Base-by-base conservation (phyloP, 2,329 filamentous ascomycete species). In the Diaporthe ampelina region DNA sequence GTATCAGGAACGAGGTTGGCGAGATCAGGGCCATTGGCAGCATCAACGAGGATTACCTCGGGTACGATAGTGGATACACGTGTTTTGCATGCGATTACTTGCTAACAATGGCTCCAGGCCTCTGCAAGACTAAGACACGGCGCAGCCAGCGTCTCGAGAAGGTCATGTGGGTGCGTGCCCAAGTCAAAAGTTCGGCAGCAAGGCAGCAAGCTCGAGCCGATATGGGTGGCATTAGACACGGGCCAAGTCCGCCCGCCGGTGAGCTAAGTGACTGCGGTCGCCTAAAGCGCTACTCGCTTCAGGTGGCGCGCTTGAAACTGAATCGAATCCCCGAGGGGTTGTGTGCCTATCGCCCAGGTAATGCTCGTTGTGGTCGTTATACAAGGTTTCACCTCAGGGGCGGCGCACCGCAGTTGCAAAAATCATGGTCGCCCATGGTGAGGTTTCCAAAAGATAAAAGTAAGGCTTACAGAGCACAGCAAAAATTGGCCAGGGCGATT, bases 1-100 rank as follows among this genome's bases (percentile, higher is more conserved):
- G 97, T 84, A 94, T 96, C 68, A 91, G 97, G 84, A 95, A 94
- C 77, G 97, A 98, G 83, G 94, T 98, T 69, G 95, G 94, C 76
- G 93, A 94, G 82, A 97, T 99, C 90, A 98, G 94, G 89, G 97
- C 96, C 50, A 97, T 99, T 83, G 97, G 95, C 75, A 98, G 95
- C 78, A 98, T 99, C 86, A 98, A 97, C 85, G 96, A 93, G 81
- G 91, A 93, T 81, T 93, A 92, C 80, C 87, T 93, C 54, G 91
- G 91, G 91, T 93, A 87, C 35, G 67, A 43, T 7, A 37, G 15
- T 52, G 29, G 21, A 17, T 13, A 10, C 17, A 19, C 35, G n/a
- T 40, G 32, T 19, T 35, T 19, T 19, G 7, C 10, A 24, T 19
- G 19, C 26, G 24, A 57, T 4, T 35, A 2, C 21, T 45, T 52